Percentiles rank a stretch among this genome's conserved stretches.
Evolutionary conservation across 164 flowering plant species (phyloP).

Genomic region (Tinospora cordifolia): DNA sequence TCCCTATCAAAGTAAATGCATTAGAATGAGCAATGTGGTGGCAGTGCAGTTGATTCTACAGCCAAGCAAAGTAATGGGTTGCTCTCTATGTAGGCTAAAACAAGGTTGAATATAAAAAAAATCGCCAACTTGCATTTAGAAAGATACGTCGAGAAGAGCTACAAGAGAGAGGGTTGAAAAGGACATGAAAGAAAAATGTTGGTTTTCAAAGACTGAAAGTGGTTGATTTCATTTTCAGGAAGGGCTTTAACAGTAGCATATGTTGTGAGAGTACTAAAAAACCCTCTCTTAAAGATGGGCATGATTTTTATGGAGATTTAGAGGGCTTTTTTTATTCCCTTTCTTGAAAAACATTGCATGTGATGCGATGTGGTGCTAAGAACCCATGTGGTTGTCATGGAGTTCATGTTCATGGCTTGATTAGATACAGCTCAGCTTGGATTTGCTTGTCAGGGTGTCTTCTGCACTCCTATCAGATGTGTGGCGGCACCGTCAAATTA

Average conservation of each 20-base stretch:
- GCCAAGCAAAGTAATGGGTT: no score
- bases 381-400: no score
- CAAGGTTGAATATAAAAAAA: neutral
- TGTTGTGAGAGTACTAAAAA: neutral
- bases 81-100: neutral
- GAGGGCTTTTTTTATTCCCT: no score
- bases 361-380: no score
- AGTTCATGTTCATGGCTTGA: no score
- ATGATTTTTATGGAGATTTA: no score
- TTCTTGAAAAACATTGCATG: no score
- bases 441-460: no score
- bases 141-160: neutral
- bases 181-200: neutral
- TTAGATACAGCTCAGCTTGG: no score
- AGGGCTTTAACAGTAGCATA: neutral
- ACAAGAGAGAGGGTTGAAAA: neutral
- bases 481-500: no score
- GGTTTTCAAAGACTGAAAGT: neutral
- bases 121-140: neutral
- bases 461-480: no score
- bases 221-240: neutral
- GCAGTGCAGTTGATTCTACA: no score
- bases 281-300: neutral
- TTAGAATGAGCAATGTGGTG: neutral
- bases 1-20: neutral